These are phyloP conservation scores for Uronychia setigera DNA, from an alignment of 73 alveolate species.

Conservation along the genomic window DNA sequence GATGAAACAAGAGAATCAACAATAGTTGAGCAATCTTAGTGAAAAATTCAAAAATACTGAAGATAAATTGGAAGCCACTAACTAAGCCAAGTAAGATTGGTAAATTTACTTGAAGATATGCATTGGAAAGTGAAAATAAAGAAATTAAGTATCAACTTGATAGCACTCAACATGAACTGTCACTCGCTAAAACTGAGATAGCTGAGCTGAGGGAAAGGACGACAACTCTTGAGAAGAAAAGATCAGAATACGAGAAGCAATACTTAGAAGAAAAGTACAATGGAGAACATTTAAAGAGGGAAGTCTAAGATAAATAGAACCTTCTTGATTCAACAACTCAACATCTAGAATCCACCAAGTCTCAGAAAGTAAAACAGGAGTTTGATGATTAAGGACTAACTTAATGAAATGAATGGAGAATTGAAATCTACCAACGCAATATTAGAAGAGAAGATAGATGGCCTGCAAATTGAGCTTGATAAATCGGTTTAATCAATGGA, in stretches of 20 bases:
- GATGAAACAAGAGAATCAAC: not conserved
- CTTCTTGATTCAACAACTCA: not conserved
- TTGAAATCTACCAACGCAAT: not conserved
- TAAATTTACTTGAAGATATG: not conserved
- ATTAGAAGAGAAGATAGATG: not conserved
- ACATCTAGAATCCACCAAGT: not conserved
- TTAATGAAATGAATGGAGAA: not conserved
- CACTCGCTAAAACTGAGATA: not conserved
- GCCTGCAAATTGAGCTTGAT: not conserved
- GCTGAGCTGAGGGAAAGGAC: constrained; percentile 1
- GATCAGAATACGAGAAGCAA: not conserved
- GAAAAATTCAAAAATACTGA: not conserved
- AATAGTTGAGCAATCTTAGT: not conserved
- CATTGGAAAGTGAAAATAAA: not conserved
- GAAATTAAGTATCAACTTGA: not conserved
- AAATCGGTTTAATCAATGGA: not conserved
- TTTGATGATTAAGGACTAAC: not conserved
- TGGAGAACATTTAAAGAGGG: not conserved
- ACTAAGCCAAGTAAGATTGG: not conserved
- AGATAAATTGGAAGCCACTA: not conserved
- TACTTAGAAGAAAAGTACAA: not conserved
- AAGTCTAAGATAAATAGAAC: not conserved
- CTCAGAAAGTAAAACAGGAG: not conserved
- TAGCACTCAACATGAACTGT: not conserved
- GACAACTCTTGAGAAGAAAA: not conserved